Conservation (phyloP, 2,329 filamentous ascomycete species). For the Paraphaeosphaeria sporulosa region DNA sequence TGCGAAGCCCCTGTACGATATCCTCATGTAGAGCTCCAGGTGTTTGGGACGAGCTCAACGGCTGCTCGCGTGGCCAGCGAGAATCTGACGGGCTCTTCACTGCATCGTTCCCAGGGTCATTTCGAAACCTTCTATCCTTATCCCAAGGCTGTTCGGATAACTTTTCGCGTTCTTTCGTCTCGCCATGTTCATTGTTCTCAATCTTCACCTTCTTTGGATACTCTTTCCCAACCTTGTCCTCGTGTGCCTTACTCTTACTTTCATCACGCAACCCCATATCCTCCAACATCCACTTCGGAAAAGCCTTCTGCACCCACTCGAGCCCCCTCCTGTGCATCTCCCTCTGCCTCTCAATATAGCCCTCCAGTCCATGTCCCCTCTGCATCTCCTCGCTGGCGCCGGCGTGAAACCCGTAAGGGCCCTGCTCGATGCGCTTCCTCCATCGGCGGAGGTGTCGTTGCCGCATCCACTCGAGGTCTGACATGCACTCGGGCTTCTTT, state of each 20-base stretch:
- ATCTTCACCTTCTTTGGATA: constrained; percentile 29
- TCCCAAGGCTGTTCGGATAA: constrained; percentile 26
- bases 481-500: constrained; percentile 32
- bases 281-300: constrained; percentile 42
- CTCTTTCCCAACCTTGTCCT: background rate
- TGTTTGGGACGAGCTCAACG: background rate
- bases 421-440: constrained; percentile 44
- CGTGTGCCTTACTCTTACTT: constrained; percentile 4
- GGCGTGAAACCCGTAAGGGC: constrained; percentile 55
- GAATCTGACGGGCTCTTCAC: constrained; percentile 44
- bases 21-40: background rate
- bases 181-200: background rate
- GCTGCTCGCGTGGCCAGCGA: constrained; percentile 28
- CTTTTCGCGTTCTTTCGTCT: constrained; percentile 13
- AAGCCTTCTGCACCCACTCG: constrained; percentile 38
- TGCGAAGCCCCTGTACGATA: background rate
- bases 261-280: constrained; percentile 28
- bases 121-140: constrained; percentile 25
- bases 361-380: constrained; percentile 35
- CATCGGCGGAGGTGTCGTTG: constrained; percentile 37
- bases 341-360: constrained; percentile 1
- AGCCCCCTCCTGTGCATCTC: constrained; percentile 23
- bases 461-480: constrained; percentile 41
- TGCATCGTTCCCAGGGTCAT: constrained; percentile 25
- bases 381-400: constrained; percentile 49